These are phyloP conservation scores for Salix suchowensis DNA, from an alignment of 345 rosid genomes.

Conservation along the genomic window DNA sequence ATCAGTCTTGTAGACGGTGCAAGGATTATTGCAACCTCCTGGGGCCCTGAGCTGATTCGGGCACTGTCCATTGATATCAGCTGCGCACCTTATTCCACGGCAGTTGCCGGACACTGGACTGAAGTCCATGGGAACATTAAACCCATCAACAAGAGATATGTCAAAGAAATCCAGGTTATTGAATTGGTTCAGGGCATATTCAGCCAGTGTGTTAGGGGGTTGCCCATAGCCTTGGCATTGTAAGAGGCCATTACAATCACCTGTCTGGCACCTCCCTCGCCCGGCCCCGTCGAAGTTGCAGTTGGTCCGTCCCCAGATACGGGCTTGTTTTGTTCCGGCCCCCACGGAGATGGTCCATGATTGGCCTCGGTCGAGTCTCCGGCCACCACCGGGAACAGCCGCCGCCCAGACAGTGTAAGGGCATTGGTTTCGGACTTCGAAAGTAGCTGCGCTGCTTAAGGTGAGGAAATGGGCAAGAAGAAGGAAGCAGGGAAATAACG, in stretches of 20 bases:
- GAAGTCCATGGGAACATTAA: no score
- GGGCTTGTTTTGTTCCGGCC: conserved; percentile 28
- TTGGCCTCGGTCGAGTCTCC: conserved; percentile 24
- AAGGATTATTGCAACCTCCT: conserved; percentile 42
- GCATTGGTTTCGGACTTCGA: conserved; percentile 25
- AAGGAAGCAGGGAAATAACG: no score
- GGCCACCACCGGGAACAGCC: conserved; percentile 42
- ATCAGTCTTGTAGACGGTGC: conserved; percentile 43
- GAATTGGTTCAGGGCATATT: no score
- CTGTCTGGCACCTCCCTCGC: conserved; percentile 39
- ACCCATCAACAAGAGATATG: no score
- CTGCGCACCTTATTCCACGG: no score
- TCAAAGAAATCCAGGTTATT: no score
- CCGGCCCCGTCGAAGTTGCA: conserved; percentile 32
- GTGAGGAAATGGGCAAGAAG: background rate
- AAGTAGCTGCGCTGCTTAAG: conserved; percentile 17
- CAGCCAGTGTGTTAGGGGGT: no score
- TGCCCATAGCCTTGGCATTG: no score
- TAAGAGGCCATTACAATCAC: conserved; percentile 43
- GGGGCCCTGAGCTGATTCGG: no score
- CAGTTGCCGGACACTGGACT: no score
- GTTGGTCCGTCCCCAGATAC: conserved; percentile 37
- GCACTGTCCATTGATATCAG: no score
- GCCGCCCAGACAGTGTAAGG: conserved; percentile 43
- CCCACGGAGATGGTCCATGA: conserved; percentile 26